Evolutionary conservation across 2,329 filamentous ascomycete genomes (phyloP).

Genomic region (Cladophialophora exuberans): DNA sequence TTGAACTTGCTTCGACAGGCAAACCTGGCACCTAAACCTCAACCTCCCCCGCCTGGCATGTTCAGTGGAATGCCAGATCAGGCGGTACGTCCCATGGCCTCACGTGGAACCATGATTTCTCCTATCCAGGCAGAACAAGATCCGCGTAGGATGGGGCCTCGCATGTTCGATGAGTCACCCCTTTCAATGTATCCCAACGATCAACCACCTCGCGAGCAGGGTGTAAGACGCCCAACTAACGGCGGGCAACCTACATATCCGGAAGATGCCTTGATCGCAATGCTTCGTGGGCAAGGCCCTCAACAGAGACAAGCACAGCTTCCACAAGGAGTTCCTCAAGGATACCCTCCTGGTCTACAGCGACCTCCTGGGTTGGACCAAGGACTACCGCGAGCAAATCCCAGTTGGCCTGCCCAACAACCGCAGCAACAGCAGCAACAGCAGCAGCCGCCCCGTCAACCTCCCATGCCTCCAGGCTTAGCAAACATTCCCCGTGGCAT

Average conservation of each 20-base stretch:
- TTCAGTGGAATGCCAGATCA: constrained; percentile 10
- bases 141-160: constrained; percentile 20
- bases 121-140: constrained; percentile 20
- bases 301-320: constrained; percentile 41
- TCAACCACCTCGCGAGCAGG: constrained; percentile 31
- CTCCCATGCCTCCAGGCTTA: constrained; percentile 24
- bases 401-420: constrained; percentile 34
- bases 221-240: constrained; percentile 43
- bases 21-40: constrained; percentile 30
- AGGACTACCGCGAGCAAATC: constrained; percentile 35
- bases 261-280: constrained; percentile 41
- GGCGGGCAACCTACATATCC: constrained; percentile 43
- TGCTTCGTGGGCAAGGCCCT: constrained; percentile 36
- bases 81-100: constrained; percentile 8
- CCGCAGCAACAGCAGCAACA: constrained; percentile 19
- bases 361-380: constrained; percentile 50
- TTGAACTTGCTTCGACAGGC: constrained; percentile 32
- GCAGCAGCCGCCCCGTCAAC: constrained; percentile 21
- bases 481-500: constrained; percentile 39
- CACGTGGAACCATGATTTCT: constrained; percentile 18
- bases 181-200: constrained; percentile 44
- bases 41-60: constrained; percentile 24
- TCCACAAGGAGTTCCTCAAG: constrained; percentile 38
- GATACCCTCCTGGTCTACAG: constrained; percentile 40
- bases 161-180: constrained; percentile 48